Percentiles rank a stretch among this genome's conserved stretches.
These are phyloP conservation scores for Ascochyta pisi DNA, from an alignment of 2,329 filamentous ascomycete species.

Conservation along the genomic window DNA sequence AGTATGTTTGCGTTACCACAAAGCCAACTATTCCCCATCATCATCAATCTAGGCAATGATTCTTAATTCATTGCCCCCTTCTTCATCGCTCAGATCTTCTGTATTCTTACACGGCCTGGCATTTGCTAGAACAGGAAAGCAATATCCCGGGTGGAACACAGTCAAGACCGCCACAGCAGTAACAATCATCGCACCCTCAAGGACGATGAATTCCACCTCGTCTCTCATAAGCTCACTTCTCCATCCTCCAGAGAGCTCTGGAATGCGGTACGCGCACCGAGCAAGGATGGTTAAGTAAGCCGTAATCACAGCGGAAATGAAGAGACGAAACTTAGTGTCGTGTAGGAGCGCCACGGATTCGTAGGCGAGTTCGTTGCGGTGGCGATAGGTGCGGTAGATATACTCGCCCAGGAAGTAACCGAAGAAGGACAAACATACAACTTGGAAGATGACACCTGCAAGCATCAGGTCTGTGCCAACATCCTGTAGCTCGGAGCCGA, in stretches of 20 bases:
- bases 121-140: conserved; percentile 28
- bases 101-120: no score
- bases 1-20: no score
- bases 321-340: conserved; percentile 26
- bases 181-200: conserved; percentile 60
- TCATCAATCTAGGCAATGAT: no score
- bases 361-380: conserved; percentile 20
- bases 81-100: no score
- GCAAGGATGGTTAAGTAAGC: conserved; percentile 55
- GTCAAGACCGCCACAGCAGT: conserved; percentile 54
- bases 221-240: conserved; percentile 53
- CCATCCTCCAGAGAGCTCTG: conserved; percentile 55
- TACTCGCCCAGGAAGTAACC: conserved; percentile 49
- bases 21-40: no score
- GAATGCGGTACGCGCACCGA: conserved; percentile 56
- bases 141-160: conserved; percentile 52
- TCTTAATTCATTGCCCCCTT: no score
- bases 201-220: conserved; percentile 55
- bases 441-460: conserved; percentile 63
- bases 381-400: conserved; percentile 28
- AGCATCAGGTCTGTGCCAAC: conserved; percentile 63
- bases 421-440: conserved; percentile 59
- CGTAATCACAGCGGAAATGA: conserved; percentile 37
- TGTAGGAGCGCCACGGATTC: conserved; percentile 20
- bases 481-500: conserved; percentile 43